A percentile compares a stretch with the other conserved stretches of the same genome.
Evolutionary conservation across 148 eudicot genomes (phyloP).

Genomic region (Suaeda aralocaspica): DNA sequence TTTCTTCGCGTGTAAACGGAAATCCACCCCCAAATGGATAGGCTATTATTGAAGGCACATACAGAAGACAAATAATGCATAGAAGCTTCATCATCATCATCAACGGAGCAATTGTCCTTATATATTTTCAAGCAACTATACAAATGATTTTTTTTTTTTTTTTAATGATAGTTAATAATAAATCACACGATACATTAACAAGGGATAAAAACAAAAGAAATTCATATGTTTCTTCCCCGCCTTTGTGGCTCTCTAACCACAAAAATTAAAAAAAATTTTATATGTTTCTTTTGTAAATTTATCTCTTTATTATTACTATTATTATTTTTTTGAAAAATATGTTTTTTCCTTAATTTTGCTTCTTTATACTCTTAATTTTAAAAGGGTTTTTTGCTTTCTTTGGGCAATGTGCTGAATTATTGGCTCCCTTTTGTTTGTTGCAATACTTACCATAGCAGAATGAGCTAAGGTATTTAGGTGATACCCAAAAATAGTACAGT

Average conservation of each 20-base stretch:
- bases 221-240: background rate
- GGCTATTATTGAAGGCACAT: conserved; percentile 18
- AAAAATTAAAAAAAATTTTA: background rate
- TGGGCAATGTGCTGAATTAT: conserved; percentile 11
- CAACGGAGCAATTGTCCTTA: conserved; percentile 8
- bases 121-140: background rate
- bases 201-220: conserved; percentile 17
- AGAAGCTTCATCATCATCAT: conserved; percentile 20
- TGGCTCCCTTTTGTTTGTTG: conserved; percentile 19
- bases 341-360: background rate
- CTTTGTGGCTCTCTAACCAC: background rate
- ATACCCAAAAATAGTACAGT: conserved; percentile 24
- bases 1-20: background rate
- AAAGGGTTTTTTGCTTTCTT: conserved; percentile 20
- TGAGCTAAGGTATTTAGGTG: conserved; percentile 11
- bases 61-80: conserved; percentile 28
- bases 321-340: background rate
- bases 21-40: background rate
- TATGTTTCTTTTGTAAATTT: conserved; percentile 7
- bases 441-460: background rate
- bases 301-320: background rate
- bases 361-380: conserved; percentile 9
- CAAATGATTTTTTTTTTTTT: background rate
- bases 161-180: background rate
- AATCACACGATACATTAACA: background rate